Evolutionary conservation across 768 basidiomycete genomes (phyloP), one percentile per base, ranked within the genome.

Genomic region (Leucocoprinus birnbaumii): DNA sequence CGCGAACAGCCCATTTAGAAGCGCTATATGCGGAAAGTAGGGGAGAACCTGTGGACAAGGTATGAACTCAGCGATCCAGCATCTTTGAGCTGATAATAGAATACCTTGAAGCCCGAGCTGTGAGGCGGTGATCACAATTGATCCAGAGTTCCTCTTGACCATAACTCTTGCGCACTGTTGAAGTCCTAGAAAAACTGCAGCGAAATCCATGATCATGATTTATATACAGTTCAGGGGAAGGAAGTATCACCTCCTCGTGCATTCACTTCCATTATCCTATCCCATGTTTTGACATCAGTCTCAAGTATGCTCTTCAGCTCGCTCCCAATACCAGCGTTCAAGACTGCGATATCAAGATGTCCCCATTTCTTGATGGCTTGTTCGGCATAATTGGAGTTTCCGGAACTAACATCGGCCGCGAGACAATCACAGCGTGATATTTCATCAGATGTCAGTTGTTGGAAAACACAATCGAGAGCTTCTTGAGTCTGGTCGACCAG

Each of bases 81-180:
- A n/a, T n/a, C 14, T 26, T 10, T 6, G 4, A 25, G 24, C 11
- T 26, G 22, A 14, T 8, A 7, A 4, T 3, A 25, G 13, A 14
- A 4, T 25, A 62, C 59, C 55, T 55, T 62, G 54, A 34, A 62
- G 53, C 16, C 62, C 62, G n/a, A 62, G 53, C 22, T 62, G 59
- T 5, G 62, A 59, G n/a, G 62, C 56, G 7, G 54, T 57, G 42
- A 61, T 58, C 5, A 62, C 48, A 34, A 62, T 62, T 8, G 62
- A 60, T 2, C 62, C 62, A 14, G 54, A 57, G 13, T 53, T 53
- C 22, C 13, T 53, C 43, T 46, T 44, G 35, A 37, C 27, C 52
- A 53, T 53, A 4, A 21, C 44, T 34, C 45, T 38, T n/a, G 43
- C 52, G 31, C 52, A 53, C 26, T 53, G 52, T 31, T 53, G 42